A percentile compares a stretch with the other conserved stretches of the same genome.
Conservation (phyloP, 768 basidiomycete species). For the Rossbeevera mucosa region DNA sequence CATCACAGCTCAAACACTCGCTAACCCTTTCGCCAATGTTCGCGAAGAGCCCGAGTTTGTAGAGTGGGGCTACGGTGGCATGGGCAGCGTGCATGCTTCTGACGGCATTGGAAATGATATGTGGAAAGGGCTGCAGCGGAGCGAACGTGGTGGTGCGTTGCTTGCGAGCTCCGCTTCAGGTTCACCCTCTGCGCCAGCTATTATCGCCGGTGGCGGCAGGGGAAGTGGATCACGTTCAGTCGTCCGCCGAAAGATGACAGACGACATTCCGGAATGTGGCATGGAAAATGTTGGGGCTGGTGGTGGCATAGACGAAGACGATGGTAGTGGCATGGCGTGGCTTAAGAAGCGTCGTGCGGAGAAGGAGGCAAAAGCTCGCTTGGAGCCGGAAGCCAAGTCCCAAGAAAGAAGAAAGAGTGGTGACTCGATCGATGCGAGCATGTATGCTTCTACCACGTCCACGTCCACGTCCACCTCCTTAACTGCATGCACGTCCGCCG, state of each 20-base stretch:
- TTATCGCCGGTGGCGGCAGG: constrained; percentile 15
- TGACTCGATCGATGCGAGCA: constrained; percentile 21
- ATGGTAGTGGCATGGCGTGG: constrained; percentile 88
- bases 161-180: constrained; percentile 12
- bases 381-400: constrained; percentile 14
- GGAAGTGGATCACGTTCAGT: constrained; percentile 9
- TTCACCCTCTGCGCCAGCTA: constrained; percentile 5
- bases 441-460: constrained; percentile 22
- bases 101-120: constrained; percentile 26
- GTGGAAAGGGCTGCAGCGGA: constrained; percentile 26
- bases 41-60: constrained; percentile 76
- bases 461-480: constrained; percentile 23
- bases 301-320: constrained; percentile 52
- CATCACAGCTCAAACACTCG: constrained; percentile 27
- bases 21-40: constrained; percentile 61
- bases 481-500: constrained; percentile 17
- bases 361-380: constrained; percentile 37
- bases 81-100: constrained; percentile 52
- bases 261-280: constrained; percentile 20
- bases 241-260: constrained; percentile 17
- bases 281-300: constrained; percentile 24
- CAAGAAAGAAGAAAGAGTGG: constrained; percentile 21
- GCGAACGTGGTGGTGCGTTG: constrained; percentile 24
- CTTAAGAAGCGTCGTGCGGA: constrained; percentile 62
- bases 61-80: constrained; percentile 88